Percentiles rank a stretch among this genome's conserved stretches.
Conservation (phyloP, 306 rosid genomes). For the Malus fusca region DNA sequence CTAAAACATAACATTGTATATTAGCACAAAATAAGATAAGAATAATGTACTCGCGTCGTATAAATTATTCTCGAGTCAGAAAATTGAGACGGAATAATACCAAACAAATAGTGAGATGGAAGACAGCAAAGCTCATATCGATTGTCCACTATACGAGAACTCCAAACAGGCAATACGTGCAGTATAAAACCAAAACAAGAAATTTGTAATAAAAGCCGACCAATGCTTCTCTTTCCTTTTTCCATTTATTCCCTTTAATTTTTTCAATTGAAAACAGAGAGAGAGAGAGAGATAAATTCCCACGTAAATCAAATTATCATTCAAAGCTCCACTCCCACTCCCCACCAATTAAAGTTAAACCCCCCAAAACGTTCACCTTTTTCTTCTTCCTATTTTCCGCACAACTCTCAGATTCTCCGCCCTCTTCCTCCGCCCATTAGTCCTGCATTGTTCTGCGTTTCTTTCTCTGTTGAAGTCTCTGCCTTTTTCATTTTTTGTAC, state of each 20-base stretch:
- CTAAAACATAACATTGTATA: too few species aligned
- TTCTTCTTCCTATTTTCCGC: background rate
- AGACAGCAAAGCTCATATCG: background rate
- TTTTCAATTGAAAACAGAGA: background rate
- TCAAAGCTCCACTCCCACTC: background rate
- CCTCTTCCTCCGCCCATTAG: background rate
- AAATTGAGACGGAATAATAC: background rate
- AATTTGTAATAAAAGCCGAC: background rate
- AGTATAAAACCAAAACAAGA: background rate
- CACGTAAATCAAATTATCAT: background rate
- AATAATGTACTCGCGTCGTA: too few species aligned
- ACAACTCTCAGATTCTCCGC: background rate
- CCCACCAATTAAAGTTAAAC: background rate
- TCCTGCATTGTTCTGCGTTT: background rate
- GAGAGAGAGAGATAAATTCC: background rate
- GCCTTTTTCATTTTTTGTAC: too few species aligned
- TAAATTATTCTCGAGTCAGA: too few species aligned
- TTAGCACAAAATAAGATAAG: fast-evolving
- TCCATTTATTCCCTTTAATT: background rate
- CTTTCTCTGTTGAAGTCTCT: background rate
- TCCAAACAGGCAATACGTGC: background rate
- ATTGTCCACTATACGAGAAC: background rate
- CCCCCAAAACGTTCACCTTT: background rate
- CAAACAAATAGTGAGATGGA: background rate
- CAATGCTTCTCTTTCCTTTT: background rate